Percentiles rank a stretch among this genome's conserved stretches.
Conservation (phyloP, 2,329 filamentous ascomycete species). For the Xylariaceae sp. region DNA sequence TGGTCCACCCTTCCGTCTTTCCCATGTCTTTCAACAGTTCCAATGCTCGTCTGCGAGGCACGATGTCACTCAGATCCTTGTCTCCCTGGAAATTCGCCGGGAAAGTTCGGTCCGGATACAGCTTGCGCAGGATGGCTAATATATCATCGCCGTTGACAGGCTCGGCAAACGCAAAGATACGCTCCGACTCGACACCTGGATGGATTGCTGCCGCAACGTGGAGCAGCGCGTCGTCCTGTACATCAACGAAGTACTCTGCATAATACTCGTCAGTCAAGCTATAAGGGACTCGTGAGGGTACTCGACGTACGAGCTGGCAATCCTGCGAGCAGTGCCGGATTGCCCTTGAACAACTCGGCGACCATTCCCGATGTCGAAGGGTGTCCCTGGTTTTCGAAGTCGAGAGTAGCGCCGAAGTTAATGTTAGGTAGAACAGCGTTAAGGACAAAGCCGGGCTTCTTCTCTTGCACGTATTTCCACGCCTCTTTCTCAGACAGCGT, state of each 20-base stretch:
- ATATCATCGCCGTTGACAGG: constrained; percentile 45
- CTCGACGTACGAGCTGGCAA: constrained; percentile 16
- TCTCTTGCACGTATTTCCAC: constrained; percentile 23
- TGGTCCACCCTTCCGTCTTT: constrained; percentile 19
- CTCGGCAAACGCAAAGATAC: constrained; percentile 51
- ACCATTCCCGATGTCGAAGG: constrained; percentile 15
- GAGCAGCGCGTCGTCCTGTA: constrained; percentile 46
- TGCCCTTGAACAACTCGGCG: constrained; percentile 15
- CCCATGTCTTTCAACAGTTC: constrained; percentile 23
- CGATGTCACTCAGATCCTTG: constrained; percentile 17
- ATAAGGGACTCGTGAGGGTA: not conserved
- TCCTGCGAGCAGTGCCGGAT: not conserved
- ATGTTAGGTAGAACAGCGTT: constrained; percentile 26
- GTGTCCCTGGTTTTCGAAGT: constrained; percentile 18
- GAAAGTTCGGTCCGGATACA: constrained; percentile 23
- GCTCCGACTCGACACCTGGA: constrained; percentile 42
- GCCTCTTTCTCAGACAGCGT: constrained; percentile 21
- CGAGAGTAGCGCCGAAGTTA: constrained; percentile 24
- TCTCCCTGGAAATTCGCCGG: constrained; percentile 13
- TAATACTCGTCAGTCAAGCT: not conserved
- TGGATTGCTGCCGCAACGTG: constrained; percentile 51
- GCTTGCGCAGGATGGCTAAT: constrained; percentile 25
- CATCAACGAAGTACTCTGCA: constrained; percentile 44
- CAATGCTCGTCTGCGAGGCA: constrained; percentile 20
- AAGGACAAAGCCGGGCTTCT: constrained; percentile 20